Evolutionary conservation across 1,139 yeast genomes (phyloP), one percentile per base, ranked within the genome.

Genomic region (Entelexis sorbosivorans): DNA sequence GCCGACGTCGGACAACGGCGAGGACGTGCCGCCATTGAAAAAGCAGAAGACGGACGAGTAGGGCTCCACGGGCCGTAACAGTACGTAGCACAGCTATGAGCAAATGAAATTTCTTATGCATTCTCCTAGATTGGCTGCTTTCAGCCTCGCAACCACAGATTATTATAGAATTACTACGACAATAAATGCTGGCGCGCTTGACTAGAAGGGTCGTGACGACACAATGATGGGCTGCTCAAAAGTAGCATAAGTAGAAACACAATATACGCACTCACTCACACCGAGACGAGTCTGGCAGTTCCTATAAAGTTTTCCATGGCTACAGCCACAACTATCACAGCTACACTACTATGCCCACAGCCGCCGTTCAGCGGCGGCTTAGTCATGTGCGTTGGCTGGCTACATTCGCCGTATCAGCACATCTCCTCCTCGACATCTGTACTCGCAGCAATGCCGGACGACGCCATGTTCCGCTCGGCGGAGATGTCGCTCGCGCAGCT

Each of bases 401-500:
- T 26, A 20, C 14, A 11, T 36, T 26, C 42, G 24, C 24, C 7
- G 42, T 29, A 14, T 9, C 5, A 13, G 16, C 32, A 11, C 28
- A 20, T 20, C 26, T 20, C 29, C n/a, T 14, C 39, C 31, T 34
- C 24, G n/a, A 26, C 8, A 28, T 22, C 31, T 7, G 33, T 17
- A 16, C 32, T 29, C 16, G 43, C 38, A n/a, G 33, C 45, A 39
- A 48, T 51, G 54, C 48, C 19, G 52, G 47, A 55, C 36, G 62
- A 60, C 48, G 62, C 63, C 42, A 58, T 60, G 48, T 58, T 59
- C 57, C 60, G 95, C 68, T 86, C 96, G 55, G 97, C 96, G 70
- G 94, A 89, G 56, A 91, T 91, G 97, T 76, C 91, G 40, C 74
- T 91, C 57, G 89, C 89, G 38, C 97, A 91, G 71, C 76, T 91